phyloP scores from a whole-genome alignment of 2,329 filamentous ascomycete species.

The Aspergillus novoparasiticus region DNA sequence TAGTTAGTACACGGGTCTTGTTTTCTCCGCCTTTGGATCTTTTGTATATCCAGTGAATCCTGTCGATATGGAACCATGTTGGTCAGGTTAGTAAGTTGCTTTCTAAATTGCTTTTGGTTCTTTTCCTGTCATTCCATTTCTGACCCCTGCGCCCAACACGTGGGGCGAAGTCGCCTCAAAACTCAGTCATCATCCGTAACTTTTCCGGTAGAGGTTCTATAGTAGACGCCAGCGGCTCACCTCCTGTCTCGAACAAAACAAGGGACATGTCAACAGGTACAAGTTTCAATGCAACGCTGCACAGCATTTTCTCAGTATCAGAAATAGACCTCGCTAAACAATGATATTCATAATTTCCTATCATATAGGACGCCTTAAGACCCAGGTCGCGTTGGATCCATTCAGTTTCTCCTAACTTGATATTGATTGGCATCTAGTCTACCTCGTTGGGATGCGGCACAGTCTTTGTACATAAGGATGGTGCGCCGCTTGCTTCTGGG shows the following conservation, averaged over 20 bases:
- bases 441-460: slow-evolving; percentile 18
- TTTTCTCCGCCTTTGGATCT: background rate
- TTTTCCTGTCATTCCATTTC: background rate
- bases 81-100: background rate
- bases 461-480: slow-evolving; percentile 17
- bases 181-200: slow-evolving; percentile 8
- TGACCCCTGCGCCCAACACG: slow-evolving; percentile 17
- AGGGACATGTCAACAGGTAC: background rate
- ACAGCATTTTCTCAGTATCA: slow-evolving; percentile 3
- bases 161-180: slow-evolving; percentile 14
- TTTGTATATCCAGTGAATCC: background rate
- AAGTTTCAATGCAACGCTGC: slow-evolving; percentile 1
- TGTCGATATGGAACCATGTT: background rate
- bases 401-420: background rate
- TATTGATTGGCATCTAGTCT: slow-evolving; percentile 7
- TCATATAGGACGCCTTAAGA: background rate
- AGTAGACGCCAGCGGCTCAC: background rate
- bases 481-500: background rate
- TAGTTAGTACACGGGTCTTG: background rate
- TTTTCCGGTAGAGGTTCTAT: background rate
- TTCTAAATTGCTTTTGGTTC: background rate
- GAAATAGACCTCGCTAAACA: slow-evolving; percentile 1
- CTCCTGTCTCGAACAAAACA: background rate
- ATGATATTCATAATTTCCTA: slow-evolving; percentile 4
- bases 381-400: background rate